Base-by-base conservation (phyloP, 305 asterid species). In the Fraxinus sp. region DNA sequence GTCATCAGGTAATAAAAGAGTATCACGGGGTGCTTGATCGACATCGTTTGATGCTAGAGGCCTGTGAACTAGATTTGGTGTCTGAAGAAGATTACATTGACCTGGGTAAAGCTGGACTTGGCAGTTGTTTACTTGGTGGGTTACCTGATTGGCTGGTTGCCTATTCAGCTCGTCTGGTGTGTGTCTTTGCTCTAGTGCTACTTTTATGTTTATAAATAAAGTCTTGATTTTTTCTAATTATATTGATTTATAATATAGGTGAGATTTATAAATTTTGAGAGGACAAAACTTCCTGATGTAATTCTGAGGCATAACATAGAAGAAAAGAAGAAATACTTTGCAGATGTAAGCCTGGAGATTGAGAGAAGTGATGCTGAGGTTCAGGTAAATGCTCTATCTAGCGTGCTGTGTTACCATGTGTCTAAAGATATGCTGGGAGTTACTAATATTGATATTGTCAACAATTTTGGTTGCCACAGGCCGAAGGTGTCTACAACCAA, bases 41-140 rank as follows among this genome's bases (percentile, higher is more conserved):
- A 22, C 94, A 90, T 81, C 88, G 83, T 81, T 88, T 97, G 87
- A 84, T 97, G 90, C 89, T 95, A 49, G 99, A 97, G 90, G 98
- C 99, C 46, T 95, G 98, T 78, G 98, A 97, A 90, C 80, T 92
- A 59, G 95, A 92, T 89, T 88, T 94, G 33, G 97, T 92, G 80
- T 91, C 97, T 49, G 98, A 97, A 85, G 99, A 97, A 87, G 99
- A 97, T 87, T 94, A 92, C 82, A 94, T 94, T 84, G 99, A 94
- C 30, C 90, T 97, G 84, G 90, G 97, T 72, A 92, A 90, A 90
- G 99, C 99, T 79, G 99, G 99, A 80, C 93, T 97, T 76, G 99
- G 99, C 75, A 95, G 98, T 86, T 97, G 99, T 88, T 91, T 97
- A 88, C 98, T 97, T 83, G 98, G 97, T 84, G 98, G 98, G 72